Percentiles rank a stretch among this genome's conserved stretches.
These are phyloP conservation scores for Vachellia pachyceras DNA, from an alignment of 306 rosid species.

Conservation along the genomic window DNA sequence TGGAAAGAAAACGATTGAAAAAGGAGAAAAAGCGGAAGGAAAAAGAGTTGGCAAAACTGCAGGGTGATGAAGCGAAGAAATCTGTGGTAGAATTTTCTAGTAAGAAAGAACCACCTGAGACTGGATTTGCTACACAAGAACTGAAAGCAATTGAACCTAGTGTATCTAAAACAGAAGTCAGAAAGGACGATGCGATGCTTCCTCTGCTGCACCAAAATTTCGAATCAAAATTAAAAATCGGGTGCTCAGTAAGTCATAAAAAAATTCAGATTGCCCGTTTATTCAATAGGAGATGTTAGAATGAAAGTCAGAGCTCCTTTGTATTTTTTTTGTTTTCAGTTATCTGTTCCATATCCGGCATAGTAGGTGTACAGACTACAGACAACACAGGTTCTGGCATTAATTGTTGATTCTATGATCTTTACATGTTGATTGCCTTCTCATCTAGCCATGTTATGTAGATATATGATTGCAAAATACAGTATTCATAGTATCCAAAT, in stretches of 20 bases:
- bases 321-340: constrained; percentile 21
- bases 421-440: constrained; percentile 24
- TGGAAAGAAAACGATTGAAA: constrained; percentile 80
- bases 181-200: constrained; percentile 25
- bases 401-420: constrained; percentile 43
- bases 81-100: constrained; percentile 43
- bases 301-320: constrained; percentile 25
- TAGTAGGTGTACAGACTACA: background rate
- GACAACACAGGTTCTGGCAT: background rate
- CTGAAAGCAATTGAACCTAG: constrained; percentile 61
- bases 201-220: constrained; percentile 66
- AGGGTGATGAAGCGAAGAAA: constrained; percentile 33
- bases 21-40: constrained; percentile 69
- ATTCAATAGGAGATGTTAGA: constrained; percentile 23
- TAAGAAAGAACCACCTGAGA: constrained; percentile 11
- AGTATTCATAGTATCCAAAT: constrained; percentile 23
- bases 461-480: constrained; percentile 35
- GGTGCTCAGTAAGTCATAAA: constrained; percentile 53
- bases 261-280: constrained; percentile 19
- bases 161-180: constrained; percentile 50
- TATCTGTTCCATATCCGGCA: constrained; percentile 29
- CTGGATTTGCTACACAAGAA: constrained; percentile 37
- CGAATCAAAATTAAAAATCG: constrained; percentile 81
- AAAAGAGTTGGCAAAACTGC: constrained; percentile 50
- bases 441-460: constrained; percentile 8